Base-by-base conservation (phyloP, 306 rosid species). In the Arachis hypogaea region DNA sequence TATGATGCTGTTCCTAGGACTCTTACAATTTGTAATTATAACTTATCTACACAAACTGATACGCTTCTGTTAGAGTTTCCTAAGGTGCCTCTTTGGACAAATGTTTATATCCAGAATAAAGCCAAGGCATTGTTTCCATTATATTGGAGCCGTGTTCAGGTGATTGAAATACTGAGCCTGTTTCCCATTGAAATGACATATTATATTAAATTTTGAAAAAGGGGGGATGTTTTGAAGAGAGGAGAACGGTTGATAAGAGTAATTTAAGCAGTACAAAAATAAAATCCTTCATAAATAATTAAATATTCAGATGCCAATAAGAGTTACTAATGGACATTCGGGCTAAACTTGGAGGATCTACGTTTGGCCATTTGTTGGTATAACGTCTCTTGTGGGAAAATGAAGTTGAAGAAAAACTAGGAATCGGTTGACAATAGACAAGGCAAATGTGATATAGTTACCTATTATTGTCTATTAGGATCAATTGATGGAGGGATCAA, bases 71-170 rank as follows among this genome's bases (percentile, higher is more conserved):
- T 89, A 69, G 96, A 90, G 75, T 94, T 94, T 81, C 98, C 98
- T 57, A 91, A 94, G 86, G 83, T 77, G 82, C 95, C 87, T 29
- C 96, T 94, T 75, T 94, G 98, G 98, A 94, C 96, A 61, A 94
- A 94, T 83, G 86, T 94, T 74, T 82, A 89, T 74, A 81, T 94
- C 75, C 81, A 86, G 82, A 83, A 91, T 85, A 96, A 94, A 75
- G 98, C 98, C 10, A 94, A 88, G 88, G 97, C 97, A 49, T 84
- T 94, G 87, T 86, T 91, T 83, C 98, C 97, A 80, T 78, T 94
- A 67, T 89, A 82, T 66, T 94, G 98, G 98, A 94, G 98, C 82
- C 95, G 96, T 64, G 94, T 94, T 81, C 97, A 91, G 98, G 98
- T 93, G 74, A 82, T 72, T 83, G 55, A 78, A 80, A 73, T 80